A percentile compares a stretch with the other conserved stretches of the same genome.
Evolutionary conservation across 208 protist genomes (phyloP).

Genomic region (Trypanosoma cruzi): DNA sequence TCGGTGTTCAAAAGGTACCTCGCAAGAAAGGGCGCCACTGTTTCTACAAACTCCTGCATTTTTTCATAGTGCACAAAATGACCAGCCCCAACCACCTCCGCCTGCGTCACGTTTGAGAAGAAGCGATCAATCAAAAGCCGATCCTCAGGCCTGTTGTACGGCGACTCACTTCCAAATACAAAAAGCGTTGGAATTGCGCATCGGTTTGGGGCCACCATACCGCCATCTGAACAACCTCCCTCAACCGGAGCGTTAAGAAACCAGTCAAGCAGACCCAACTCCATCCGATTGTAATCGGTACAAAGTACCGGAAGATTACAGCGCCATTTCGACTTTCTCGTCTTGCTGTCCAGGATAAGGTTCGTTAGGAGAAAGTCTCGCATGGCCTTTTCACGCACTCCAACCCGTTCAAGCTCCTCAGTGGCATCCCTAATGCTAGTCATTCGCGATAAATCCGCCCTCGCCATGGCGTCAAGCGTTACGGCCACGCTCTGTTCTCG

Average conservation of each 20-base stretch:
- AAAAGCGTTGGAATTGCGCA: constrained; percentile 81
- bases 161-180: constrained; percentile 82
- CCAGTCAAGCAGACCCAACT: constrained; percentile 15
- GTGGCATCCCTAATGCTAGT: constrained; percentile 51
- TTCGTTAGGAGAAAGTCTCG: constrained; percentile 84
- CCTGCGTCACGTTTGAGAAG: constrained; percentile 66
- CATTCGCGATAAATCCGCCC: constrained; percentile 47
- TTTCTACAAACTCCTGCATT: constrained; percentile 62
- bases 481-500: constrained; percentile 20
- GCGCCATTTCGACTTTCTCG: constrained; percentile 47
- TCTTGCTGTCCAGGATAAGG: constrained; percentile 39
- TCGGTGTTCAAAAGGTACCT: not conserved
- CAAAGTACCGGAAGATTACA: constrained; percentile 28
- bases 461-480: constrained; percentile 61
- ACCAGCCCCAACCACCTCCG: constrained; percentile 62
- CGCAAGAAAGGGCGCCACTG: constrained; percentile 66
- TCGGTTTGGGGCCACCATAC: constrained; percentile 30
- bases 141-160: constrained; percentile 62
- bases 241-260: constrained; percentile 20
- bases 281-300: constrained; percentile 11
- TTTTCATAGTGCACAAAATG: constrained; percentile 92
- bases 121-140: constrained; percentile 42
- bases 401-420: constrained; percentile 55
- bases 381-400: constrained; percentile 63
- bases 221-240: not conserved